Conservation (phyloP, 2,329 filamentous ascomycete genomes). For the Ophiostoma sp. region DNA sequence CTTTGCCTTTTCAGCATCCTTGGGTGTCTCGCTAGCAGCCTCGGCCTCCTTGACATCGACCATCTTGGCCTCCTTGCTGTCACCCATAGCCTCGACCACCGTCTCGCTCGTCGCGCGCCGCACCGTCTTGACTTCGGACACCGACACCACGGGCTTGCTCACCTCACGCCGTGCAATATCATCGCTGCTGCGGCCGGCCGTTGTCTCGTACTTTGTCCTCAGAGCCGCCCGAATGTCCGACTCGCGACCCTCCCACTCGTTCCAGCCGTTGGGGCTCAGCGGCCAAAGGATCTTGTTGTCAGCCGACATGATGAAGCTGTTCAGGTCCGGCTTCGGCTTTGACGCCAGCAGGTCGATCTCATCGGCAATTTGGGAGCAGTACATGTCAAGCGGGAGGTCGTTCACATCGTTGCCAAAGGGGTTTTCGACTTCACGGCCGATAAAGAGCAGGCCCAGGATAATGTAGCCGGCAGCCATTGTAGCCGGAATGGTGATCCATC, state of each 20-base stretch:
- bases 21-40: background rate
- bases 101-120: background rate
- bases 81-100: background rate
- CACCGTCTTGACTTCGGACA: background rate
- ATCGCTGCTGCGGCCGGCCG: background rate
- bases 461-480: slow-evolving; percentile 1
- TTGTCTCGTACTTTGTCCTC: background rate
- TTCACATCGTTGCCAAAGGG: slow-evolving; percentile 65
- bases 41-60: too few relatives aligned
- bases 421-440: slow-evolving; percentile 57
- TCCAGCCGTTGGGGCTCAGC: slow-evolving; percentile 41
- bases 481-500: slow-evolving; percentile 62
- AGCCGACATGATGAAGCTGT: slow-evolving; percentile 42
- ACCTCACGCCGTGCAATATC: background rate
- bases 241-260: slow-evolving; percentile 43
- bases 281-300: slow-evolving; percentile 38
- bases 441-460: background rate
- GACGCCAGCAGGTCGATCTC: slow-evolving; percentile 60
- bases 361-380: slow-evolving; percentile 58
- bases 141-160: background rate
- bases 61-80: background rate
- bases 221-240: background rate
- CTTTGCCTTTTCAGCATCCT: background rate
- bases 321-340: slow-evolving; percentile 28
- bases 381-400: slow-evolving; percentile 58